Evolutionary conservation across 2,329 filamentous ascomycete genomes (phyloP).

Genomic region (Diplodia scrobiculata): DNA sequence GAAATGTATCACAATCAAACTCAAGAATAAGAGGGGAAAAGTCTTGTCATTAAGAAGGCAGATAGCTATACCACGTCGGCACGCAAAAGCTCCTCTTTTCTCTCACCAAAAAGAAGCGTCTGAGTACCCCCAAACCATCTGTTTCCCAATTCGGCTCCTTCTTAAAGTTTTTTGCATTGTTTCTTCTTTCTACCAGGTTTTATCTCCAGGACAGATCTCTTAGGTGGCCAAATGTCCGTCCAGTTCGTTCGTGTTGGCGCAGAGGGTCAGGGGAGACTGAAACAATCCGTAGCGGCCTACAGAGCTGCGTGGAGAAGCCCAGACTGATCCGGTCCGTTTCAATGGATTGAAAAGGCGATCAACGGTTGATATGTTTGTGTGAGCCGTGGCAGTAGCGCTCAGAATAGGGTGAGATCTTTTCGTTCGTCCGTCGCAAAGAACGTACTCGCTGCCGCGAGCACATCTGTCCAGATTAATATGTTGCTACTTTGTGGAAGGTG

Average conservation of each 20-base stretch:
- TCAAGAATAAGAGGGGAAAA: not conserved
- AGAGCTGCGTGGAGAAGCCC: conserved; percentile 26
- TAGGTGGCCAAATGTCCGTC: not conserved
- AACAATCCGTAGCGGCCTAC: conserved; percentile 2
- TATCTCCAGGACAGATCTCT: not conserved
- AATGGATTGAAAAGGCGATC: conserved; percentile 36
- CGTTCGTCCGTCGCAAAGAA: conserved; percentile 19
- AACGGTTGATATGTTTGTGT: conserved; percentile 34
- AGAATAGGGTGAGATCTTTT: not conserved
- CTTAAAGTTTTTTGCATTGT: conserved; percentile 11
- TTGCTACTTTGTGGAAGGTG: conserved; percentile 13
- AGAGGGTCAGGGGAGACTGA: not conserved
- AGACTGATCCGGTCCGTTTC: conserved; percentile 39
- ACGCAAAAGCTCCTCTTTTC: not conserved
- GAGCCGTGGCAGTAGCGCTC: conserved; percentile 10
- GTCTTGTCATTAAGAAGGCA: conserved; percentile 12
- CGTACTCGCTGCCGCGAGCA: conserved; percentile 14
- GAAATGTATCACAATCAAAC: not conserved
- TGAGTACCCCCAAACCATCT: not conserved
- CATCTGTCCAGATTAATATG: conserved; percentile 25
- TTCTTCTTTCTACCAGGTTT: conserved; percentile 27
- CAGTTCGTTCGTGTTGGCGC: not conserved
- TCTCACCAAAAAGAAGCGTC: not conserved
- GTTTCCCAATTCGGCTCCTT: conserved; percentile 3
- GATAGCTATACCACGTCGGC: conserved; percentile 8